Percentiles rank a stretch among this genome's conserved stretches.
Evolutionary conservation across 176 grass and related monocot genomes (phyloP).

Genomic region (Eragrostis curvula): DNA sequence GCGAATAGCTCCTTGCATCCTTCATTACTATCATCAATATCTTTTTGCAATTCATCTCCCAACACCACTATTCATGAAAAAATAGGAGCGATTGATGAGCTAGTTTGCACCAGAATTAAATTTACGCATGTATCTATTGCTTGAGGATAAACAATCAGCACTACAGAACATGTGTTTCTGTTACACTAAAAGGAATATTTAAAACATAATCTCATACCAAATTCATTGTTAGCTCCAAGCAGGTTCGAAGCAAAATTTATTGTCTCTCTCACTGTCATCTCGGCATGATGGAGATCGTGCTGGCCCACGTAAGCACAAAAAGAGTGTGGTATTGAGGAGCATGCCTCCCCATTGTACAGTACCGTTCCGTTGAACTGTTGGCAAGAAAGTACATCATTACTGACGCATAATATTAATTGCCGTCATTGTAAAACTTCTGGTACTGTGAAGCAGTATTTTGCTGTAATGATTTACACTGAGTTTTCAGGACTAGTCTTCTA

Average conservation of each 20-base stretch:
- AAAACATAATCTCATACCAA: constrained; percentile 48
- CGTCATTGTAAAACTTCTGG: neutral
- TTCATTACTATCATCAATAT: neutral
- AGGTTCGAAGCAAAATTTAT: constrained; percentile 72
- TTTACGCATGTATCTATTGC: neutral
- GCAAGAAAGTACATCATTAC: neutral
- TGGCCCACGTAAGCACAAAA: constrained; percentile 81
- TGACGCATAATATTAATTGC: neutral
- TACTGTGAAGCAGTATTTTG: neutral
- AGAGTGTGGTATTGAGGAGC: constrained; percentile 56
- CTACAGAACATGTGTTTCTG: no score
- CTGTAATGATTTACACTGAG: neutral
- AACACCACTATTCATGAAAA: constrained; percentile 60
- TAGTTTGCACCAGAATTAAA: constrained; percentile 1
- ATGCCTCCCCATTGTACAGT: constrained; percentile 59
- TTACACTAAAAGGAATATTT: neutral
- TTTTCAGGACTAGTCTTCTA: neutral
- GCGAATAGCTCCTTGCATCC: neutral
- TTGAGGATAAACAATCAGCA: no score
- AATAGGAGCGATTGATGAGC: neutral
- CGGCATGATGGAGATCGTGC: constrained; percentile 87
- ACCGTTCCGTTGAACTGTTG: constrained; percentile 64
- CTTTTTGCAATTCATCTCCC: constrained; percentile 65
- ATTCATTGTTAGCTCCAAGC: constrained; percentile 72
- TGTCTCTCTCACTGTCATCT: constrained; percentile 90